phyloP scores from a whole-genome alignment of 257 asterid species.

The Thymus quinquecostatus region DNA sequence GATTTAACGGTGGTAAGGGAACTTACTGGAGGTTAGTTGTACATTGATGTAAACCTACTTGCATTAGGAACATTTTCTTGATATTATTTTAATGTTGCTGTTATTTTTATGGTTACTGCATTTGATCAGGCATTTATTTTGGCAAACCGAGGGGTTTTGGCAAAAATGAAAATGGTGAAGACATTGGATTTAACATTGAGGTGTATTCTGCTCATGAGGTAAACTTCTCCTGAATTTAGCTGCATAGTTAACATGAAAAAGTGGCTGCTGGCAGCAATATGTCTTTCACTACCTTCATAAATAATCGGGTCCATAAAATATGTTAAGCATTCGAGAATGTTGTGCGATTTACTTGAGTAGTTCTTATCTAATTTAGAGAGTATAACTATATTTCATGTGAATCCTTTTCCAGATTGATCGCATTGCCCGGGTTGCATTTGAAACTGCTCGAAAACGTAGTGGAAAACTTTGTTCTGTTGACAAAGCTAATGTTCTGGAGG shows the following conservation, averaged over 20 bases:
- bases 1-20: slow-evolving; percentile 99
- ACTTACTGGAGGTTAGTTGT: slow-evolving; percentile 89
- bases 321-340: not conserved
- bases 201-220: slow-evolving; percentile 90
- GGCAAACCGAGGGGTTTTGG: slow-evolving; percentile 94
- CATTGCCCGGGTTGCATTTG: slow-evolving; percentile 95
- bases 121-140: slow-evolving; percentile 80
- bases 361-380: slow-evolving; percentile 12
- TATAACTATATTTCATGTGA: slow-evolving; percentile 21
- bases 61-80: slow-evolving; percentile 7
- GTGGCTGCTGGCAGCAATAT: not conserved
- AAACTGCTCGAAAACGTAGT: slow-evolving; percentile 85
- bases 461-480: slow-evolving; percentile 97
- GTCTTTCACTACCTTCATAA: not conserved
- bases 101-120: slow-evolving; percentile 15
- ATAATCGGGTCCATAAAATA: not conserved
- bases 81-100: not conserved
- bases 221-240: slow-evolving; percentile 16
- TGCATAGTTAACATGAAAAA: not conserved
- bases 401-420: slow-evolving; percentile 77
- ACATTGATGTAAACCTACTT: slow-evolving; percentile 16
- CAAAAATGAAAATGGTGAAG: slow-evolving; percentile 81
- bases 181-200: slow-evolving; percentile 92
- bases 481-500: slow-evolving; percentile 99
- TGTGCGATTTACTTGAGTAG: slow-evolving; percentile 7